Base-by-base conservation (phyloP, 2,329 filamentous ascomycete species). In the Penicillium sp. region DNA sequence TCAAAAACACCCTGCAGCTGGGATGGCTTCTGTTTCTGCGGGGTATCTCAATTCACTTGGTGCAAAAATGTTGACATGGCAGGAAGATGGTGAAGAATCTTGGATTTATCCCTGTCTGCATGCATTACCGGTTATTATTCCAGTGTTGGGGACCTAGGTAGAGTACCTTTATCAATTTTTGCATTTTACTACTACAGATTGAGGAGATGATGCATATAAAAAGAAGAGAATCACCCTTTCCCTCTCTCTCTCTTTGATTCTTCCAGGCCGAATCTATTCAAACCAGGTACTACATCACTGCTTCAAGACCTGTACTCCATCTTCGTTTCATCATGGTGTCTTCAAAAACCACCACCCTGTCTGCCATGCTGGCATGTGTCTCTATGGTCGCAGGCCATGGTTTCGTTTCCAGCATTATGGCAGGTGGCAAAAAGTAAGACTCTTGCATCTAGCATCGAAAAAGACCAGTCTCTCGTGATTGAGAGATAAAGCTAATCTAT, bases 311-410 rank as follows among this genome's bases (percentile, higher is more conserved):
- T 18, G 18, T 18, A 18, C 18, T 18, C 18, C 18, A 18, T 18
- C 3, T 3, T 18, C 18, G 18, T 18, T 18, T 18, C 33, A 57
- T 28, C 35, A 66, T 66, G 63, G 18, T 55, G 34, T 40, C 62
- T 42, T 61, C 58, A 35, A 64, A 61, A 50, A 49, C 63, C 29
- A 52, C 57, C 44, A 47, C 51, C 12, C 24, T 62, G 37, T 37
- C 54, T 26, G 44, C 54, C 8, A 18, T 65, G 34, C 55, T 70
- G 27, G 61, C 57, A 45, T 61, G 63, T 5, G 53, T 62, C 37
- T 56, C 63, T 28, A 53, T 63, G 42, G 66, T 66, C 39, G 57
- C 62, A 43, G 67, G 64, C 36, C 68, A 71, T 52, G 68, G 65
- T 39, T 66, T 59, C 28, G 63, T 70, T 28, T 57, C 51, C 12